phyloP scores from a whole-genome alignment of 768 basidiomycete genomes.

The Mycena crocata region DNA sequence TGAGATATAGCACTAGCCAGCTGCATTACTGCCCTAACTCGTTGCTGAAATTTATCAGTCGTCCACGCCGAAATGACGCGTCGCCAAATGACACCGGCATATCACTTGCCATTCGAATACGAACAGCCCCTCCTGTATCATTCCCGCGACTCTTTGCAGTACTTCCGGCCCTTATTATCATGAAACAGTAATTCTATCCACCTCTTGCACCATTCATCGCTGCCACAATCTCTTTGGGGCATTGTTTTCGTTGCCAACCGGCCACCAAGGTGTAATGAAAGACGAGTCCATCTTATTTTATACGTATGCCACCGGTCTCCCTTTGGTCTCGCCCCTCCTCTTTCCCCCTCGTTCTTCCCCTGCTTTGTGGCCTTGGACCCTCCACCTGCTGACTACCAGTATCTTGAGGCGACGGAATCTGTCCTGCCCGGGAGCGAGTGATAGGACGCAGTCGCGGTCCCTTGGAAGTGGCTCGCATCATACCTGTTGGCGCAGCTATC shows the following conservation, averaged over 20 bases:
- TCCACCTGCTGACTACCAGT: not conserved
- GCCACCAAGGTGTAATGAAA: too few relatives aligned
- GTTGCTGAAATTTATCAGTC: not conserved
- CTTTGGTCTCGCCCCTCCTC: not conserved
- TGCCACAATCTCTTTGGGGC: too few relatives aligned
- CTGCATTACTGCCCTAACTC: not conserved
- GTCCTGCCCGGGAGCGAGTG: not conserved
- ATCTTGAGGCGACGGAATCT: not conserved
- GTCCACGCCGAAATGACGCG: not conserved
- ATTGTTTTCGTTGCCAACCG: too few relatives aligned
- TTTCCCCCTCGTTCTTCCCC: not conserved
- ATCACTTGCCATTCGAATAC: too few relatives aligned
- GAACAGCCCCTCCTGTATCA: too few relatives aligned
- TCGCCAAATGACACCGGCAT: too few relatives aligned
- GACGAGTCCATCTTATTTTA: too few relatives aligned
- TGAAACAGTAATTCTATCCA: too few relatives aligned
- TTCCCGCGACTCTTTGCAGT: too few relatives aligned
- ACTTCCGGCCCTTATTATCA: too few relatives aligned
- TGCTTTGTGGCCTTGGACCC: slow-evolving; percentile 8
- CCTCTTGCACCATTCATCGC: too few relatives aligned
- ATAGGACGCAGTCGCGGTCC: not conserved
- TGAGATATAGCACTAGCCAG: not conserved
- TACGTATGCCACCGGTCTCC: too few relatives aligned
- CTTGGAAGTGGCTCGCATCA: not conserved
- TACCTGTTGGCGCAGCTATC: not conserved